Base-by-base conservation (phyloP, 2,329 filamentous ascomycete species). In the Diaporthe vaccinii region DNA sequence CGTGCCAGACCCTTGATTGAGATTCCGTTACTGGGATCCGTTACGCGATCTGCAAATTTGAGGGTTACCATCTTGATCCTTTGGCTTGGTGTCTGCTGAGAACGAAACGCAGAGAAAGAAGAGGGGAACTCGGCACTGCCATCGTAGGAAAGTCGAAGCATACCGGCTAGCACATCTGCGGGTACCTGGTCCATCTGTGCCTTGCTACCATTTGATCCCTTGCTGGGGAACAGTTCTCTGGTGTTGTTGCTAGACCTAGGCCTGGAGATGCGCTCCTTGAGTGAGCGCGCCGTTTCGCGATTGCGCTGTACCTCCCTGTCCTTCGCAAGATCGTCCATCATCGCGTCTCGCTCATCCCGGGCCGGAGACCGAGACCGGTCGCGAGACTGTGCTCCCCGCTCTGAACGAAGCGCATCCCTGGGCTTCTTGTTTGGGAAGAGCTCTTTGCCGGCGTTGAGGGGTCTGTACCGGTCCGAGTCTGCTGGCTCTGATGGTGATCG, bases 191-290 rank as follows among this genome's bases (percentile, higher is more conserved):
- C 83, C 81, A 84, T 83, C 77, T 81, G 79, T 22, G 82, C 82
- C 75, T 75, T 80, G 61, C 78, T 79, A 81, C 78, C 78, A 12
- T 74, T n/a, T 9, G 59, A 49, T 22, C 36, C 58, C 81, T 86
- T 88, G 76, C 79, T 83, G 1, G 91, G 91, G 78, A 93, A 91
- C 2, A 93, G 86, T 77, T 93, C 92, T 77, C 88, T 90, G 89
- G 85, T 84, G 41, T 28, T 28, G 68, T 87, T 81, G 77, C 86
- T 88, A 49, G 82, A 81, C 62, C 80, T 80, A 28, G 81, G 82
- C 62, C 80, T 80, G 25, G 81, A 79, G 14, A 85, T 78, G n/a
- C 83, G 83, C 75, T 85, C 85, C 79, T 86, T 87, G 78, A 88
- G 85, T 31, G 83, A 81, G 58, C 85, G 85, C n/a, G 85, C 87